Percentiles rank a stretch among this genome's conserved stretches.
These are phyloP conservation scores for Solanum ossicruentum DNA, from an alignment of 257 asterid species.

Conservation along the genomic window DNA sequence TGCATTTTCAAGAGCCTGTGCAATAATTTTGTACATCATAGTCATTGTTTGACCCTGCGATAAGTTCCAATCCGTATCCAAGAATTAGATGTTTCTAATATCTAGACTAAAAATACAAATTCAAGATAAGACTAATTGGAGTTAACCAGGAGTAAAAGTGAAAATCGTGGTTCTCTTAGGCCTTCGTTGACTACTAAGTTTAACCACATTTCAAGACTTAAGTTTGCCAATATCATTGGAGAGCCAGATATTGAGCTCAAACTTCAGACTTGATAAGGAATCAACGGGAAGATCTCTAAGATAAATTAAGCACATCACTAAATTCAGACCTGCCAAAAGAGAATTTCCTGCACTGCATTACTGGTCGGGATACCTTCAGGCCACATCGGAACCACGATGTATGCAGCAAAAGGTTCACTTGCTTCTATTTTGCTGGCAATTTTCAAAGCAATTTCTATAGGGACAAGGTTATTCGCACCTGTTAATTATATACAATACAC, in stretches of 20 bases:
- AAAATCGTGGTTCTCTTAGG: neutral
- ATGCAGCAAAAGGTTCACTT: constrained; percentile 69
- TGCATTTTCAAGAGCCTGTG: constrained; percentile 22
- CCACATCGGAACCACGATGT: constrained; percentile 90
- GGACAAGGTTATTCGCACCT: constrained; percentile 96
- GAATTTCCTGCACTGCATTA: constrained; percentile 86
- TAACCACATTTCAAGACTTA: neutral
- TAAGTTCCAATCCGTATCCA: neutral
- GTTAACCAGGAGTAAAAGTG: neutral
- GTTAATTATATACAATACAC: neutral
- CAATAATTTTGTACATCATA: constrained; percentile 40
- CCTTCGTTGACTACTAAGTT: neutral
- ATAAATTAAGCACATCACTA: neutral
- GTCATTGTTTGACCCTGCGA: constrained; percentile 46
- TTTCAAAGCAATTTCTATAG: constrained; percentile 90
- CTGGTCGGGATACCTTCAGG: constrained; percentile 87
- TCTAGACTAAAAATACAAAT: neutral
- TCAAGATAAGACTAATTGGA: neutral
- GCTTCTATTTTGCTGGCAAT: constrained; percentile 78
- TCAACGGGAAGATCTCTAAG: neutral
- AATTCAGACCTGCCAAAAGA: constrained; percentile 77
- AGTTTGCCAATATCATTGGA: neutral
- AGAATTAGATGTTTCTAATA: neutral
- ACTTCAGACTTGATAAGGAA: neutral
- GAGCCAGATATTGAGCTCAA: neutral